Percentiles rank a stretch among this genome's conserved stretches.
These are phyloP conservation scores for Chenopodium quinoa DNA, from an alignment of 148 eudicot species.

Conservation along the genomic window DNA sequence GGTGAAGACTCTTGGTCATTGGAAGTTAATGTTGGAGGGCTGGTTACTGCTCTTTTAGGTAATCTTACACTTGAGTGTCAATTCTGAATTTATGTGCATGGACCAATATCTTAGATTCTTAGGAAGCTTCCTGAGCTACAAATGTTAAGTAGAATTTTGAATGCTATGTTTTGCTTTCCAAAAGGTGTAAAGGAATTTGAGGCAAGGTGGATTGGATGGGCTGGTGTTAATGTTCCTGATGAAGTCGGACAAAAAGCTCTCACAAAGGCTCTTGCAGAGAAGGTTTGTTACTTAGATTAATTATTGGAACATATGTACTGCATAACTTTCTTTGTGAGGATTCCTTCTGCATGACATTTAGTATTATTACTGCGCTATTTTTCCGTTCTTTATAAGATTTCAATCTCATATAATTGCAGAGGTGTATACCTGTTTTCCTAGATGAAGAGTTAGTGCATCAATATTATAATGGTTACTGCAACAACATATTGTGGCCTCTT, in stretches of 20 bases:
- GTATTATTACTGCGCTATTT: not conserved
- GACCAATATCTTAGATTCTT: not conserved
- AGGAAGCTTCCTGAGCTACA: not conserved
- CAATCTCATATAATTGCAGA: constrained; percentile 38
- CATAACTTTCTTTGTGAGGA: not conserved
- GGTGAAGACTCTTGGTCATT: constrained; percentile 87
- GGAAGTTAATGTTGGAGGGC: constrained; percentile 87
- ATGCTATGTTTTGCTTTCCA: not conserved
- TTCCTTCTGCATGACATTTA: not conserved
- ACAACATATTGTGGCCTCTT: constrained; percentile 90
- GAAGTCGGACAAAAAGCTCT: constrained; percentile 73
- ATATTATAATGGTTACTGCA: constrained; percentile 92
- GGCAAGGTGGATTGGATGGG: constrained; percentile 98
- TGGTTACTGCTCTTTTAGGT: constrained; percentile 91
- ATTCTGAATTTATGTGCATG: not conserved
- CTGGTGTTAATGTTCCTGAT: constrained; percentile 94
- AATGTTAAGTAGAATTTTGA: not conserved
- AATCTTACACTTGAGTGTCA: constrained; percentile 15
- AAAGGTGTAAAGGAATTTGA: constrained; percentile 91
- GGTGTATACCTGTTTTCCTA: constrained; percentile 91
- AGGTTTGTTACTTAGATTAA: constrained; percentile 37
- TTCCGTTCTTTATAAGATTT: constrained; percentile 1
- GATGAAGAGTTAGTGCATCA: constrained; percentile 88
- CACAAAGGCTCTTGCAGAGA: constrained; percentile 74
- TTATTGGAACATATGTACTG: not conserved